These are phyloP conservation scores for Stagonosporopsis chrysanthemi DNA, from an alignment of 2,329 filamentous ascomycete genomes.

Conservation along the genomic window DNA sequence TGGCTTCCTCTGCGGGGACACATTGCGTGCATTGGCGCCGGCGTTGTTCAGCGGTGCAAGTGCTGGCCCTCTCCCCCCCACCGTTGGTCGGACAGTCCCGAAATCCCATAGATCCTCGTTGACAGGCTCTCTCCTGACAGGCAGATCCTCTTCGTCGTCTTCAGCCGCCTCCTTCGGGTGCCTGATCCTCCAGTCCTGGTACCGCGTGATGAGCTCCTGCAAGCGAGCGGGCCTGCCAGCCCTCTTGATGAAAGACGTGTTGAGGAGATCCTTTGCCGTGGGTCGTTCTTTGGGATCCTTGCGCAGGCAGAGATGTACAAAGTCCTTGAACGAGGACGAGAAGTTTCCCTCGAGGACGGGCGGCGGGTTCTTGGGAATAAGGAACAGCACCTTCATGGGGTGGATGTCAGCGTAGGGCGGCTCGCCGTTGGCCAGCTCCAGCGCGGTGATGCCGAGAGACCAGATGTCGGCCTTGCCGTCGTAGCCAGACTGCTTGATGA, in stretches of 20 bases:
- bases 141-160: slow-evolving; percentile 47
- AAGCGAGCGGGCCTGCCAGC: slow-evolving; percentile 97
- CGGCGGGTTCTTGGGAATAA: slow-evolving; percentile 93
- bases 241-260: slow-evolving; percentile 86
- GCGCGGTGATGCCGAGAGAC: slow-evolving; percentile 92
- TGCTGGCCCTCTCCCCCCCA: slow-evolving; percentile 58
- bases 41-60: slow-evolving; percentile 80
- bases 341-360: slow-evolving; percentile 69
- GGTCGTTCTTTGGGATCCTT: slow-evolving; percentile 90
- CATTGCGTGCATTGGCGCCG: slow-evolving; percentile 74
- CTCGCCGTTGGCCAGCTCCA: slow-evolving; percentile 90
- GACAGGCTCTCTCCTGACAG: slow-evolving; percentile 55
- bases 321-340: slow-evolving; percentile 59
- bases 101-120: slow-evolving; percentile 98
- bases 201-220: slow-evolving; percentile 91
- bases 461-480: slow-evolving; percentile 98
- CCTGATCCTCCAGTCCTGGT: slow-evolving; percentile 84
- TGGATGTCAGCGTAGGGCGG: slow-evolving; percentile 96
- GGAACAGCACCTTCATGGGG: slow-evolving; percentile 96
- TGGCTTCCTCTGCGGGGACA: slow-evolving; percentile 44
- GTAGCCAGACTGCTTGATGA: slow-evolving; percentile 98
- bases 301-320: slow-evolving; percentile 73
- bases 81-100: slow-evolving; percentile 85
- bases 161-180: slow-evolving; percentile 73
- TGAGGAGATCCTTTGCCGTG: slow-evolving; percentile 83